Conservation (phyloP, 2,329 filamentous ascomycete genomes). For the Fusarium sp. region DNA sequence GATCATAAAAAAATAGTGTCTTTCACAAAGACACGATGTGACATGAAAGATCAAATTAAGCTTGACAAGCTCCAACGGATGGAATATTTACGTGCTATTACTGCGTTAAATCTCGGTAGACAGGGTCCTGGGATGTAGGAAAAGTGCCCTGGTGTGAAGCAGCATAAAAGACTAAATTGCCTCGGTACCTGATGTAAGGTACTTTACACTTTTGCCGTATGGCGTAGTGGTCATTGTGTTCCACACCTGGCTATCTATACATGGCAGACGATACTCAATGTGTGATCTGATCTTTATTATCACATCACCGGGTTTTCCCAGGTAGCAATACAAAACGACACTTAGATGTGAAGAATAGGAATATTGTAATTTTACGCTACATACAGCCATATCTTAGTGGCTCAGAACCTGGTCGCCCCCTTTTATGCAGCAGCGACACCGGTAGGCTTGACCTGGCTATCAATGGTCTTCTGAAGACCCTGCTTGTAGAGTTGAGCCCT, state of each 20-base stretch:
- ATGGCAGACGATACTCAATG: background rate
- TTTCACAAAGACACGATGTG: background rate
- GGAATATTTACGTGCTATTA: background rate
- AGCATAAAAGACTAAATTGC: too few species aligned
- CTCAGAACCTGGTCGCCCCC: background rate
- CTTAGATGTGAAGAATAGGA: background rate
- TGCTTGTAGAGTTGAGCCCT: slow-evolving; percentile 47
- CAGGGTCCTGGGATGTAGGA: background rate
- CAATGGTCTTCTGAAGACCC: slow-evolving; percentile 28
- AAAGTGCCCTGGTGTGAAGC: background rate
- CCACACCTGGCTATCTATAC: too few species aligned
- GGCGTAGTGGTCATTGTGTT: too few species aligned
- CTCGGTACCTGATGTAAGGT: too few species aligned
- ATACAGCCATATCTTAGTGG: background rate
- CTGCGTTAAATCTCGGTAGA: background rate
- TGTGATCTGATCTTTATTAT: background rate
- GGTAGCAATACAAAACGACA: background rate
- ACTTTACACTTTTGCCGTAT: too few species aligned
- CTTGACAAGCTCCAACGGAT: too few species aligned
- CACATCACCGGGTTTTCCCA: background rate
- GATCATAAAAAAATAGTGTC: background rate
- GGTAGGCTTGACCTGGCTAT: slow-evolving; percentile 11
- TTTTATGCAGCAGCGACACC: background rate
- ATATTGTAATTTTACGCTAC: background rate
- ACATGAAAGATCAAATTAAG: background rate